Evolutionary conservation across 345 rosid species (phyloP), one percentile per base, ranked within the genome.

Genomic region (Litchi chinensis): DNA sequence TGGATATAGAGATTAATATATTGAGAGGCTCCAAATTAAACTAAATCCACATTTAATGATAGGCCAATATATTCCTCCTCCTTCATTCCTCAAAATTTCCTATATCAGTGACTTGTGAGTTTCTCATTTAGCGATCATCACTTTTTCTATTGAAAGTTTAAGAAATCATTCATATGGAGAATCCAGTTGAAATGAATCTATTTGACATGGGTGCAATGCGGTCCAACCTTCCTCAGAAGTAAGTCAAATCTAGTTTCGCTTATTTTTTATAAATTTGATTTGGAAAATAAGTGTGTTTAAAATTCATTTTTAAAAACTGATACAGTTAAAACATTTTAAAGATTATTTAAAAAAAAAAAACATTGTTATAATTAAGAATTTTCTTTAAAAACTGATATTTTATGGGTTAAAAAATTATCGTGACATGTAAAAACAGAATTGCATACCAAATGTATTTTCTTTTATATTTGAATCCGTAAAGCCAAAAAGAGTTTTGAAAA

Each of bases 171-270:
- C 39, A 52, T 9, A 91, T 88, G 94, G 89, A 87, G 79, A 87
- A 80, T 76, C 79, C 82, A 73, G 48, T 69, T 65, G 89, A 69
- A 64, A 24, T 65, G 46, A 74, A 71, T 74, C 71, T 78, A 68
- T 89, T 92, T 68, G 89, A 91, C 79, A 88, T 91, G 95, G 81
- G 85, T 62, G 83, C 80, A 13, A 74, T 91, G 70, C 79, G 86
- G 77, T 73, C 68, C 72, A 88, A 80, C 85, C 98, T 92, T 74
- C 97, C 96, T 60, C 85, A 83, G 19, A 89, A 83, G 92, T 89
- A 87, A 84, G 77, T 41, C 22, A 46, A 16, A 15, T 11, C 5
- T n/a, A n/a, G 8, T 54, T 54, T 54, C 59, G 2, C 0, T 54
- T 54, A 16, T 16, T 5, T 8, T 32, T 32, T 32, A 32, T 32